phyloP scores from a whole-genome alignment of 225 moss, liverwort and hornwort species.

The Sphagnum contortum region DNA sequence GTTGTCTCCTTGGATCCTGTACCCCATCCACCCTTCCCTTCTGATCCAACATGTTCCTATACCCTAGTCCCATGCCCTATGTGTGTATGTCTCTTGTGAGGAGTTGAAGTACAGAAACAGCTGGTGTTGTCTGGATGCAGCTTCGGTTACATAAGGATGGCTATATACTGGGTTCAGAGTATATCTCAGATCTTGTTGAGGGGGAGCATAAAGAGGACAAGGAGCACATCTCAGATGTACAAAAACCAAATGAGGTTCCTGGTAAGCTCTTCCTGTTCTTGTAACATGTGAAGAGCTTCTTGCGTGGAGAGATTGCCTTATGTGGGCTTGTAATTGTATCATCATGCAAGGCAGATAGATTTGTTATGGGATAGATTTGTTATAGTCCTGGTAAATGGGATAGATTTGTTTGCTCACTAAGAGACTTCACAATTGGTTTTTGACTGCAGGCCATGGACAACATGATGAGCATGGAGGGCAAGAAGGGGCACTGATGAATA shows the following conservation, averaged over 20 bases:
- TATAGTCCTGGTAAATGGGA: not conserved
- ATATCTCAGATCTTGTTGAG: slow-evolving; percentile 74
- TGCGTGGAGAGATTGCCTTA: too few relatives aligned
- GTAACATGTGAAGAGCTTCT: too few relatives aligned
- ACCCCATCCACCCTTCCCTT: too few relatives aligned
- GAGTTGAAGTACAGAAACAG: too few relatives aligned
- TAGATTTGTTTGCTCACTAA: not conserved
- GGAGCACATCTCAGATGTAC: slow-evolving; percentile 27
- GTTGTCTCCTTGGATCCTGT: slow-evolving; percentile 1
- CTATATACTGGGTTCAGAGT: slow-evolving; percentile 84
- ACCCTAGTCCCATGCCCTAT: not conserved
- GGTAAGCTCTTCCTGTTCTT: slow-evolving; percentile 22
- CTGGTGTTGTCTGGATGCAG: slow-evolving; percentile 25
- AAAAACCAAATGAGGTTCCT: slow-evolving; percentile 14
- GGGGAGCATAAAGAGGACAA: slow-evolving; percentile 70
- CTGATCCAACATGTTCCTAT: not conserved
- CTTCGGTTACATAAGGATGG: slow-evolving; percentile 83
- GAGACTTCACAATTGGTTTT: not conserved
- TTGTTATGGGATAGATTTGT: too few relatives aligned
- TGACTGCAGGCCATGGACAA: slow-evolving; percentile 27
- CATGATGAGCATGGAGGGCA: slow-evolving; percentile 34
- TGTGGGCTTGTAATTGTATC: too few relatives aligned
- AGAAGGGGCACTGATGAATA: slow-evolving; percentile 30
- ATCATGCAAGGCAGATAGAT: too few relatives aligned
- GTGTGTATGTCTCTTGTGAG: not conserved